Base-by-base conservation (phyloP, 768 basidiomycete species). In the Rhodotorula sphaerocarpa region DNA sequence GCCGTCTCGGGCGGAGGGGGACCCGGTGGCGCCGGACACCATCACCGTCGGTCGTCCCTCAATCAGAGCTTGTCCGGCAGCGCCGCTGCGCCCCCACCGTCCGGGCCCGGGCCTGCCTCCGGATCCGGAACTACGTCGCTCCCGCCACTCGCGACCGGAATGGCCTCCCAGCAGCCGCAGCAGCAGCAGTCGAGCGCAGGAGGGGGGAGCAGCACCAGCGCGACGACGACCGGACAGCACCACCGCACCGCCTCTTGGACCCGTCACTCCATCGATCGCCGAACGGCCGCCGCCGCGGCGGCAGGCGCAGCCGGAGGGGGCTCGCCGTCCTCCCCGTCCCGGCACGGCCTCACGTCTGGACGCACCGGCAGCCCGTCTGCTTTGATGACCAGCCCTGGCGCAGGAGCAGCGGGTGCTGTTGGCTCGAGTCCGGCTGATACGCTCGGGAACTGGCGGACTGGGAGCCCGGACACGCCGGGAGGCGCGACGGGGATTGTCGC, bases 401-500 rank as follows among this genome's bases (percentile, higher is more conserved):
- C 33, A 25, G 23, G 50, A 27, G n/a, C 21, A 39, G 50, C 43
- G 43, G 43, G 23, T 44, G n/a, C n/a, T n/a, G n/a, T n/a, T n/a
- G 12, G 43, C 36, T 9, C 36, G 16, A 39, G 36, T 39, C 36
- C 36, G 23, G 10, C 20, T 44, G n/a, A n/a, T n/a, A n/a, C n/a
- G n/a, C n/a, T n/a, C n/a, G n/a, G n/a, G n/a, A n/a, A n/a, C n/a
- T 48, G 55, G 42, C 44, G 60, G n/a, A 34, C 25, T 10, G 34
- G n/a, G 21, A 55, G 54, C 27, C 62, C 62, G 18, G 62, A 63
- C 42, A 53, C 51, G 50, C 57, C 57, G n/a, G 46, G 51, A 7
- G 50, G 46, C 10, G 44, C 51, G n/a, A 56, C 56, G 5, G 63
- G 63, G 21, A 50, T 64, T 25, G 41, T 64, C 12, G 63, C 63